These are phyloP conservation scores for Suillus placidus DNA, from an alignment of 768 basidiomycete genomes.

Conservation along the genomic window DNA sequence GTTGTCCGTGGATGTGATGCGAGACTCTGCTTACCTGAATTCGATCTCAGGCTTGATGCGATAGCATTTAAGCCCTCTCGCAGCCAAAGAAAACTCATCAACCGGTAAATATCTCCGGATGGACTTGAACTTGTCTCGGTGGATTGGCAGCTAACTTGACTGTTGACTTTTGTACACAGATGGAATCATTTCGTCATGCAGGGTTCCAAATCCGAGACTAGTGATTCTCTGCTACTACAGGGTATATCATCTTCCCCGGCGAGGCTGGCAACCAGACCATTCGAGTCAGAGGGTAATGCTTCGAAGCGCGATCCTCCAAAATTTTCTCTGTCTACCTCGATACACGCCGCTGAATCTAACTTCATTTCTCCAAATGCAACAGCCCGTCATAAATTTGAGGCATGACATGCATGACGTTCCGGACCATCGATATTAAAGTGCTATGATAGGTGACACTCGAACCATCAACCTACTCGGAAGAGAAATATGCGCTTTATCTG, in stretches of 20 bases:
- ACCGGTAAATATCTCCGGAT: constrained; percentile 49
- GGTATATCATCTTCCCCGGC: neutral
- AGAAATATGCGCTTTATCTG: constrained; percentile 80
- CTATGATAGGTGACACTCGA: constrained; percentile 67
- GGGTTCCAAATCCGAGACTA: constrained; percentile 39
- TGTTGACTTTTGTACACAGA: constrained; percentile 36
- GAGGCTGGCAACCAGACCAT: neutral
- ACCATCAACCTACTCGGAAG: constrained; percentile 70
- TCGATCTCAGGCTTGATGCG: constrained; percentile 60
- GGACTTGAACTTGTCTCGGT: neutral
- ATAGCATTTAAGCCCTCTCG: constrained; percentile 66
- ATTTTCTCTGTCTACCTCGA: constrained; percentile 48
- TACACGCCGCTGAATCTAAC: constrained; percentile 59
- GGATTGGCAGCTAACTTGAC: neutral
- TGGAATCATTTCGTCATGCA: constrained; percentile 72
- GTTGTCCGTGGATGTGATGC: constrained; percentile 18
- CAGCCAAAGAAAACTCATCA: constrained; percentile 74
- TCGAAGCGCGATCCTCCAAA: constrained; percentile 4
- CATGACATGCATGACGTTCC: constrained; percentile 25
- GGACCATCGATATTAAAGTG: neutral
- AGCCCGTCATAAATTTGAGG: constrained; percentile 62
- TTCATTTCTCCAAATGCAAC: constrained; percentile 32
- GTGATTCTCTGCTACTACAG: constrained; percentile 9
- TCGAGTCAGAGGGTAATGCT: constrained; percentile 7
- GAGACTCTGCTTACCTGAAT: neutral